phyloP scores from a whole-genome alignment of 73 alveolate species.

The Tetrahymena borealis region DNA sequence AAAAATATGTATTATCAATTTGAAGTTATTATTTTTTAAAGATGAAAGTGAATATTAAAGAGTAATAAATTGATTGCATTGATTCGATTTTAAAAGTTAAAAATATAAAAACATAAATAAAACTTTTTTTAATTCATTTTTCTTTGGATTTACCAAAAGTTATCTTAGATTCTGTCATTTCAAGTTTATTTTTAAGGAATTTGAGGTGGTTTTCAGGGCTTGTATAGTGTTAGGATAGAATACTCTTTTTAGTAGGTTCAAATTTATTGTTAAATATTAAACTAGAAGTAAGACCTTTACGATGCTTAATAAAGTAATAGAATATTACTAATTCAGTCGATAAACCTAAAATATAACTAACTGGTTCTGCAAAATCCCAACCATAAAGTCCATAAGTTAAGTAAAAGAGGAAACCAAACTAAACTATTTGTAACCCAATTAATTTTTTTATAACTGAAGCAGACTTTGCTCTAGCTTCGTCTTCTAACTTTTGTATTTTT shows the following conservation, averaged over 20 bases:
- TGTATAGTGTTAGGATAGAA: background rate
- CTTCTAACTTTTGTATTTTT: background rate
- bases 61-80: too few relatives aligned
- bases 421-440: background rate
- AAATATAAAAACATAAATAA: background rate
- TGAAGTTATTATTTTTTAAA: too few relatives aligned
- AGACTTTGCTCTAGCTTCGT: background rate
- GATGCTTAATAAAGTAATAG: background rate
- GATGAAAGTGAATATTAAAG: too few relatives aligned
- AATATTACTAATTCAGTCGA: background rate
- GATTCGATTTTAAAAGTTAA: too few relatives aligned
- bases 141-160: background rate
- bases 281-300: background rate
- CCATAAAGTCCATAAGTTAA: constrained; percentile 2
- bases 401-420: background rate
- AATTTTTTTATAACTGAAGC: background rate
- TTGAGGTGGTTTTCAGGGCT: background rate
- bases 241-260: background rate
- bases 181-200: background rate
- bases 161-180: background rate
- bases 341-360: background rate
- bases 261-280: background rate
- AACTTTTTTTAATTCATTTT: background rate
- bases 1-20: too few relatives aligned
- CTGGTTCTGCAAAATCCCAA: background rate